Base-by-base conservation (phyloP, 495 filamentous ascomycete species). In the Penicillium diatomitis region DNA sequence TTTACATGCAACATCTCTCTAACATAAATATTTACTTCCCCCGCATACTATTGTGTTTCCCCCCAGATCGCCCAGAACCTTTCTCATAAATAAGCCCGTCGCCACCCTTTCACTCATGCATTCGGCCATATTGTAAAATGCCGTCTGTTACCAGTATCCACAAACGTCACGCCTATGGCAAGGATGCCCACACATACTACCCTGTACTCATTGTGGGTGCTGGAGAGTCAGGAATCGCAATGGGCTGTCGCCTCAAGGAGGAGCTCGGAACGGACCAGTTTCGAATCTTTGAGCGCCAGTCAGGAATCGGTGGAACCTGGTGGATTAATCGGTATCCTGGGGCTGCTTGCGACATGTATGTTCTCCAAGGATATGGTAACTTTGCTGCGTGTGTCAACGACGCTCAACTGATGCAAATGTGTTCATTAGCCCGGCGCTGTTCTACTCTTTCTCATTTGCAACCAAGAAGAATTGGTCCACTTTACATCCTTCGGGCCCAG, bases 261-360 rank as follows among this genome's bases (percentile, higher is more conserved):
- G 68, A 68, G 39, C 68, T 84, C 8, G 75, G 74, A 29, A 80
- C 79, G 48, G 77, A 83, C 55, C 78, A 84, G 49, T 80, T 85
- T 54, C 61, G 76, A 27, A 74, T 87, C 48, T 85, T 86, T 57
- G 83, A 86, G 3, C 64, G 76, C 31, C 73, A 81, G 48, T 62
- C 75, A 2, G 76, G 73, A 5, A 73, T 84, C 49, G 84, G 84
- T 38, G 84, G 84, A 10, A 85, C 83, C 8, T 87, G 83, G 83
- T 77, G 71, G 67, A 75, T 77, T 42, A 86, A 86, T 61, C 63
- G 75, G 34, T 87, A 86, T 61, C 83, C 83, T 2, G 84, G 81
- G 12, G 74, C 72, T 46, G 79, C 78, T 34, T 81, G 77, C 48
- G 71, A 74, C 51, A 58, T 73, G 68, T 72, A 53, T 36, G 60